A percentile compares a stretch with the other conserved stretches of the same genome.
Evolutionary conservation across 441 rosid species (phyloP).

Genomic region (Adansonia grandidieri): DNA sequence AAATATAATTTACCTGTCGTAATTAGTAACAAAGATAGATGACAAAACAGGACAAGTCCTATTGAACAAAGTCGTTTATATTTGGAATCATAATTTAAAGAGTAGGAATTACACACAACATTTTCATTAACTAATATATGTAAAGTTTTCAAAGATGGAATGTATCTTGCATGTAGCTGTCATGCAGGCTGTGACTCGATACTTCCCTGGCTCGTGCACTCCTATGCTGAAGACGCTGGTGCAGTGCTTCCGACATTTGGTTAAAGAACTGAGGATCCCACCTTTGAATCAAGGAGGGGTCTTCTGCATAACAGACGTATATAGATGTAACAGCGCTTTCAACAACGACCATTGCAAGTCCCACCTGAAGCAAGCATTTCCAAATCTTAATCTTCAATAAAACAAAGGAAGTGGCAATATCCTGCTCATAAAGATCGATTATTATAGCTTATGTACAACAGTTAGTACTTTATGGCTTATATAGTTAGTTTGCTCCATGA

Average conservation of each 20-base stretch:
- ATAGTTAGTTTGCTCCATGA: neutral
- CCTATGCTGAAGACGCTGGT: conserved; percentile 83
- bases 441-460: neutral
- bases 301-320: conserved; percentile 91
- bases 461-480: neutral
- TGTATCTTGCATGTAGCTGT: conserved; percentile 37
- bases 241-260: conserved; percentile 80
- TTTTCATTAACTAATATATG: neutral
- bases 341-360: conserved; percentile 87
- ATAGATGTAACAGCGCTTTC: conserved; percentile 94
- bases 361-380: conserved; percentile 55
- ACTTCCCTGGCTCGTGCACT: conserved; percentile 70
- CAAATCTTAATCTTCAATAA: neutral
- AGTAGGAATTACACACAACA: conserved; percentile 18
- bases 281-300: conserved; percentile 76
- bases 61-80: conserved; percentile 26
- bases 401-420: neutral
- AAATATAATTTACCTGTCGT: neutral
- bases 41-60: neutral
- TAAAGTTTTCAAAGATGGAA: conserved; percentile 35
- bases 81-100: conserved; percentile 21
- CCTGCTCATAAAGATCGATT: neutral
- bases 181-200: conserved; percentile 47
- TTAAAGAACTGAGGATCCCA: conserved; percentile 84
- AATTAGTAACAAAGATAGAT: neutral